A percentile compares a stretch with the other conserved stretches of the same genome.
These are phyloP conservation scores for Leptographium lundbergii DNA, from an alignment of 2,329 filamentous ascomycete genomes.

Conservation along the genomic window DNA sequence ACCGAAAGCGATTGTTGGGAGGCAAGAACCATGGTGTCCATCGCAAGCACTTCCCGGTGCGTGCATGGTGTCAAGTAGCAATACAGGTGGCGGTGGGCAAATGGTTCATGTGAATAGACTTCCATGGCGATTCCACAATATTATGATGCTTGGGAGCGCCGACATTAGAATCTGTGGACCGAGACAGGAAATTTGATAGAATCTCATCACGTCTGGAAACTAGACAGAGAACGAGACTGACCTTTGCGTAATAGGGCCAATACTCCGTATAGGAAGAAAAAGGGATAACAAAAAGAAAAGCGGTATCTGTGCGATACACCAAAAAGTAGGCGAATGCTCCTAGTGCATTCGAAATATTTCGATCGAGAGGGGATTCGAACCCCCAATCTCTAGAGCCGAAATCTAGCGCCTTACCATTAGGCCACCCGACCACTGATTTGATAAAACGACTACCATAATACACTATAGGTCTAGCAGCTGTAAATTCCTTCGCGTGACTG, in stretches of 20 bases:
- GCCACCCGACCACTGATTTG: constrained; percentile 13
- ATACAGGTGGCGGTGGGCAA: too few species aligned
- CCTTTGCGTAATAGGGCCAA: too few species aligned
- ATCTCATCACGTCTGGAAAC: too few species aligned
- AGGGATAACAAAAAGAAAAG: constrained; percentile 1
- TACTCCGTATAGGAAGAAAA: neutral
- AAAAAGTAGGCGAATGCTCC: neutral
- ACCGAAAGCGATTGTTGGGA: too few species aligned
- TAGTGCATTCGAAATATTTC: neutral
- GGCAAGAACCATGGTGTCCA: too few species aligned
- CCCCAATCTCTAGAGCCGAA: constrained; percentile 16
- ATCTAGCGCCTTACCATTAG: constrained; percentile 17
- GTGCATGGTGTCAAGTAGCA: neutral
- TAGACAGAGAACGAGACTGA: too few species aligned
- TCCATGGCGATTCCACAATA: too few species aligned
- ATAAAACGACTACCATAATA: neutral
- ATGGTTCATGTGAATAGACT: too few species aligned
- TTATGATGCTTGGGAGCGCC: too few species aligned
- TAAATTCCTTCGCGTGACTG: neutral
- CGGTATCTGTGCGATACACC: neutral
- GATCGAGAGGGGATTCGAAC: constrained; percentile 16
- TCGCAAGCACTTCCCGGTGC: too few species aligned
- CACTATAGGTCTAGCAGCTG: neutral
- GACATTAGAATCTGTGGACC: too few species aligned
- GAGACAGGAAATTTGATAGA: too few species aligned